phyloP scores from a whole-genome alignment of 2,329 filamentous ascomycete species.

The Zelopaecilomyces penicillatus region DNA sequence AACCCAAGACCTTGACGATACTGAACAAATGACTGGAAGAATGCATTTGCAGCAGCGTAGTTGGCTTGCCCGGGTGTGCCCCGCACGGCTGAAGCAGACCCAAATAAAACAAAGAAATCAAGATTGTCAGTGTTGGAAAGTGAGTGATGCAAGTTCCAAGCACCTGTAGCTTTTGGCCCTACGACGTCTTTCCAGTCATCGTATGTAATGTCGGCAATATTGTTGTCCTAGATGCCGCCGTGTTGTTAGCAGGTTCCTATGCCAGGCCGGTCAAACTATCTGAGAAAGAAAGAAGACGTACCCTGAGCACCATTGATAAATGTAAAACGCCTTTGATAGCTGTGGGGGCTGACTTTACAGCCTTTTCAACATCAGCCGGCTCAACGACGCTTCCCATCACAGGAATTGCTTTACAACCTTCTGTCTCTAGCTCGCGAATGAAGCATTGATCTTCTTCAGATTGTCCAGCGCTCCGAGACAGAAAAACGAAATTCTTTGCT shows the following conservation, averaged over 20 bases:
- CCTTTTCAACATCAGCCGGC: conserved; percentile 5
- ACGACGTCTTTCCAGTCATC: conserved; percentile 3
- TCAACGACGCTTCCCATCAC: conserved; percentile 5
- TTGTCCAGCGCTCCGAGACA: conserved; percentile 6
- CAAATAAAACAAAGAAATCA: conserved; percentile 24
- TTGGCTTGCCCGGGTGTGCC: conserved; percentile 20
- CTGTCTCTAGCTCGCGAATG: conserved; percentile 3
- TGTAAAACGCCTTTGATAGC: conserved; percentile 28
- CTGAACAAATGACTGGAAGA: conserved; percentile 19
- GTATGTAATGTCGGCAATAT: conserved; percentile 19
- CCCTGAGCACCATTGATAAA: conserved; percentile 24
- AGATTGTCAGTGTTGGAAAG: conserved; percentile 11
- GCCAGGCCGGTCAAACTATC: conserved; percentile 8
- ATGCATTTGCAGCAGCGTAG: conserved; percentile 25
- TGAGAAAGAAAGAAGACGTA: not conserved
- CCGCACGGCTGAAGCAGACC: conserved; percentile 17
- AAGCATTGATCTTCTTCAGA: conserved; percentile 3
- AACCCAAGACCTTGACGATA: conserved; percentile 9
- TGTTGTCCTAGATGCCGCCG: conserved; percentile 22
- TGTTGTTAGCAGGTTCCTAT: not conserved
- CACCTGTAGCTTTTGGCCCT: conserved; percentile 20
- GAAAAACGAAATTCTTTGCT: conserved; percentile 4
- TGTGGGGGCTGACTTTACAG: conserved; percentile 15
- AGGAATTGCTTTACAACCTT: conserved; percentile 2
- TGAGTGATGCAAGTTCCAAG: conserved; percentile 14